A percentile compares a stretch with the other conserved stretches of the same genome.
Conservation (phyloP, 345 rosid genomes). For the Citrus sp. region DNA sequence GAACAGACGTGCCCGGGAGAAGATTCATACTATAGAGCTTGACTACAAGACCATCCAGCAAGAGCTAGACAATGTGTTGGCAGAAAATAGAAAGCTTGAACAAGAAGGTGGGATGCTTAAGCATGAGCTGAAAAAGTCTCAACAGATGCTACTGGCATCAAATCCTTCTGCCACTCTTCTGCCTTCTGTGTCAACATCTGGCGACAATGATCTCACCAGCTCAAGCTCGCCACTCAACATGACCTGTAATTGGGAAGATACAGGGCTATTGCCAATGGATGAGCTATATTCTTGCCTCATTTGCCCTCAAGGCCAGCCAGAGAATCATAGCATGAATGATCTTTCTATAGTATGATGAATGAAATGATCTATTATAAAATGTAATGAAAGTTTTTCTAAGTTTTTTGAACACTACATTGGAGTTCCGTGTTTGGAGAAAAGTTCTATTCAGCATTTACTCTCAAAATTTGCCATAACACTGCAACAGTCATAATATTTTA, state of each 20-base stretch:
- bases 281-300: conserved; percentile 15
- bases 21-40: conserved; percentile 27
- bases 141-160: conserved; percentile 19
- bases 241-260: conserved; percentile 10
- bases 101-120: conserved; percentile 13
- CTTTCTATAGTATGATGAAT: background rate
- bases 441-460: background rate
- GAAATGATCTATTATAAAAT: background rate
- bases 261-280: conserved; percentile 13
- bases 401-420: background rate
- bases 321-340: background rate
- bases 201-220: conserved; percentile 16
- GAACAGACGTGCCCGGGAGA: conserved; percentile 43
- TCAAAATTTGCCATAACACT: background rate
- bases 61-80: conserved; percentile 20
- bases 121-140: conserved; percentile 17
- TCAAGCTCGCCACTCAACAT: conserved; percentile 14
- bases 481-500: background rate
- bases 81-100: conserved; percentile 27
- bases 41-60: conserved; percentile 22
- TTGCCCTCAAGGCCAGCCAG: background rate
- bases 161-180: conserved; percentile 6
- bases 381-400: background rate
- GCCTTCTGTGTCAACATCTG: conserved; percentile 6
- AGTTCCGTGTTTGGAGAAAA: background rate